Conservation (phyloP, 768 basidiomycete genomes). For the Calvatia gigantea region DNA sequence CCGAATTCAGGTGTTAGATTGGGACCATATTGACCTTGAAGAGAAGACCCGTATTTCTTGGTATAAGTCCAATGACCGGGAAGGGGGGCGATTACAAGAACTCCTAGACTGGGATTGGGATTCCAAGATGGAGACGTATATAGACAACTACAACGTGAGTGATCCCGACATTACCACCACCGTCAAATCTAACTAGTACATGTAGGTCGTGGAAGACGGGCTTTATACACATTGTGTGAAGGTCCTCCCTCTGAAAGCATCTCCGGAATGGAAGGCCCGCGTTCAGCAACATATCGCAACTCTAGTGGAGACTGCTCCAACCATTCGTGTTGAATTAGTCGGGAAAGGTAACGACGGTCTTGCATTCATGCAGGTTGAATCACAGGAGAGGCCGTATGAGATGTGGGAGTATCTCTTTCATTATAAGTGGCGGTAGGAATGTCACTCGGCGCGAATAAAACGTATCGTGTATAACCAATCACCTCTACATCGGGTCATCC, state of each 20-base stretch:
- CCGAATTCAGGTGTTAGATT: not conserved
- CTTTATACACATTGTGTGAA: not conserved
- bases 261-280: not conserved
- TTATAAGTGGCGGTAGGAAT: too few species aligned
- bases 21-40: not conserved
- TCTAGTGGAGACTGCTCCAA: not conserved
- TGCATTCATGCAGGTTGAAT: not conserved
- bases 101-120: not conserved
- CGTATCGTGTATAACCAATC: too few species aligned
- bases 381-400: not conserved
- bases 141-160: not conserved
- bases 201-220: not conserved
- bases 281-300: not conserved
- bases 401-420: not conserved
- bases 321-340: not conserved
- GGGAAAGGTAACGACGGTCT: not conserved
- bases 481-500: too few species aligned
- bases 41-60: not conserved
- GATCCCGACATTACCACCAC: not conserved
- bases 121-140: not conserved
- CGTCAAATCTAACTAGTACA: not conserved
- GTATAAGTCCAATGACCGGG: not conserved
- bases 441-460: too few species aligned
- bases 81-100: not conserved
- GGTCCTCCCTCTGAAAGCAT: not conserved